phyloP scores from a whole-genome alignment of 2,329 filamentous ascomycete species.

The Epichloe sibirici region DNA sequence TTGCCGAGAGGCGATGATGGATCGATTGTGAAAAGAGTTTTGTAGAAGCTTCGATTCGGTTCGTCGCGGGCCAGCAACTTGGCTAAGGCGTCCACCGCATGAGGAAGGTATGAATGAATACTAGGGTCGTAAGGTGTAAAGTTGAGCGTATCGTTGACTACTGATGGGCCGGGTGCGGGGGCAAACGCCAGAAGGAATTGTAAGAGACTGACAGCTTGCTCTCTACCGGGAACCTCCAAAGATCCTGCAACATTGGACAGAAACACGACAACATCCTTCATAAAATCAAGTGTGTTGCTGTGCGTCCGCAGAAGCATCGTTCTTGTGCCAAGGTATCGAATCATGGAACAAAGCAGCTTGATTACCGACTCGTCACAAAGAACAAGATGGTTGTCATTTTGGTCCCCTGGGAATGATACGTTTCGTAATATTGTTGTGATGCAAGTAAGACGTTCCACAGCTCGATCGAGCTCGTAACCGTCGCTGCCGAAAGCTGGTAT shows the following conservation, averaged over 20 bases:
- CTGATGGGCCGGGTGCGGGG: slow-evolving; percentile 58
- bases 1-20: slow-evolving; percentile 50
- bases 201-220: slow-evolving; percentile 76
- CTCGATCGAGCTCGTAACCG: slow-evolving; percentile 72
- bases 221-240: slow-evolving; percentile 70
- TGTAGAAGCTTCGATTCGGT: slow-evolving; percentile 78
- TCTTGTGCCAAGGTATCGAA: slow-evolving; percentile 78
- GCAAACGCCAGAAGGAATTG: slow-evolving; percentile 88
- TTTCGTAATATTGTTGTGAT: slow-evolving; percentile 90
- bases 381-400: slow-evolving; percentile 53
- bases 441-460: slow-evolving; percentile 77
- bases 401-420: slow-evolving; percentile 62
- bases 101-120: slow-evolving; percentile 76
- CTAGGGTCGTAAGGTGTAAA: slow-evolving; percentile 73
- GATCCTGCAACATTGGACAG: slow-evolving; percentile 78
- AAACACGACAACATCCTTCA: slow-evolving; percentile 87
- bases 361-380: slow-evolving; percentile 69
- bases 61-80: slow-evolving; percentile 89
- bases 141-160: slow-evolving; percentile 46
- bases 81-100: slow-evolving; percentile 79
- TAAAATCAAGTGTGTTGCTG: slow-evolving; percentile 82
- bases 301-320: slow-evolving; percentile 75
- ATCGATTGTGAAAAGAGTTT: slow-evolving; percentile 67
- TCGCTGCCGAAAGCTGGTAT: slow-evolving; percentile 60
- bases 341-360: slow-evolving; percentile 71